phyloP scores from a whole-genome alignment of 2,329 filamentous ascomycete genomes.

The Parasarocladium wereldwijsianum region DNA sequence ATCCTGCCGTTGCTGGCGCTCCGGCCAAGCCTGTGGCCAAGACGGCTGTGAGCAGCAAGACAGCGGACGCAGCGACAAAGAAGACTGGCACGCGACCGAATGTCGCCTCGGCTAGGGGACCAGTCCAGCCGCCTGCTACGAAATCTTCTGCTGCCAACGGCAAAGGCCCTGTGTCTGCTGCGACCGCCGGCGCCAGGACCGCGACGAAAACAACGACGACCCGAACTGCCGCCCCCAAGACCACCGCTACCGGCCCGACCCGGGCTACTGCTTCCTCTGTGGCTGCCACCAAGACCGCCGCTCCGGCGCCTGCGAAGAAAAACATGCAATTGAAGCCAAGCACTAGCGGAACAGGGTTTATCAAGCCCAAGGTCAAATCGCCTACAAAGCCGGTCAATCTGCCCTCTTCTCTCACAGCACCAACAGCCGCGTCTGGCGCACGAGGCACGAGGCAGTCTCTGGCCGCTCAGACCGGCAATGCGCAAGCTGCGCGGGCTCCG shows the following conservation, averaged over 20 bases:
- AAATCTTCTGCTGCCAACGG: conserved; percentile 11
- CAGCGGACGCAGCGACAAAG: conserved; percentile 1
- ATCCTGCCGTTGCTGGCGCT: conserved; percentile 10
- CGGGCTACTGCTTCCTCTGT: conserved; percentile 10
- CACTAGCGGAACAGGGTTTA: conserved; percentile 25
- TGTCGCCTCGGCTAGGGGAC: conserved; percentile 12
- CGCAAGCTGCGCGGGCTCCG: conserved; percentile 24
- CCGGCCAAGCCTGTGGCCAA: conserved; percentile 5
- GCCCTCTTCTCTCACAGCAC: conserved; percentile 52
- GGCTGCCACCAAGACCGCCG: conserved; percentile 14
- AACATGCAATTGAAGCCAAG: conserved; percentile 25
- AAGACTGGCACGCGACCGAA: conserved; percentile 11
- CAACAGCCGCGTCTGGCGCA: conserved; percentile 54
- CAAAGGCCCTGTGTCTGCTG: conserved; percentile 9
- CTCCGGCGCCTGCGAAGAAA: conserved; percentile 24
- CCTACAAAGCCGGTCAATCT: conserved; percentile 54
- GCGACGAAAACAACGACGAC: conserved; percentile 12
- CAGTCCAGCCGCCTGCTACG: conserved; percentile 7
- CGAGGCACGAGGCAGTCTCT: conserved; percentile 28
- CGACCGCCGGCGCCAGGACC: conserved; percentile 15
- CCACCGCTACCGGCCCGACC: conserved; percentile 15
- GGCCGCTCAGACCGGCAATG: conserved; percentile 18
- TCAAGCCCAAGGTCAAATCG: conserved; percentile 50
- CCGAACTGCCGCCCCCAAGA: conserved; percentile 18
- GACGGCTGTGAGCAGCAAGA: conserved; percentile 10